phyloP scores from a whole-genome alignment of 1,139 yeast genomes.

The Diutina sp. region DNA sequence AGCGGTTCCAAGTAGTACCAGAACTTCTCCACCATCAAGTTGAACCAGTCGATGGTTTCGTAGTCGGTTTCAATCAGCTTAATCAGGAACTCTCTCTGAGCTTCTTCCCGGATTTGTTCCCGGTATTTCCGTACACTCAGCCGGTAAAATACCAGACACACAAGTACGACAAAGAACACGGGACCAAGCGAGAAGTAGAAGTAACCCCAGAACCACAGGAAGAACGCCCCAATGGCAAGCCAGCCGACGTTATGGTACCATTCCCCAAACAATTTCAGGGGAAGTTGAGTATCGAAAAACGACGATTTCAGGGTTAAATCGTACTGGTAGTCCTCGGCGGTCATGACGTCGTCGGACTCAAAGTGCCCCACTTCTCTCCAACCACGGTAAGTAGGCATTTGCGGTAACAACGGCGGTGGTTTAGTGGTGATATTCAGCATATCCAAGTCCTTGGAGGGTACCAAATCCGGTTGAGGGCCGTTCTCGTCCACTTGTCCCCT shows the following conservation, averaged over 20 bases:
- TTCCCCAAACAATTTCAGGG: constrained; percentile 71
- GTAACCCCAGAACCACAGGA: constrained; percentile 74
- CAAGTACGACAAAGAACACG: constrained; percentile 54
- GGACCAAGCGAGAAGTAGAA: constrained; percentile 71
- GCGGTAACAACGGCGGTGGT: constrained; percentile 39
- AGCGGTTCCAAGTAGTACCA: constrained; percentile 90
- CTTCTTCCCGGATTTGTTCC: constrained; percentile 56
- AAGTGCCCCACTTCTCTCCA: constrained; percentile 93
- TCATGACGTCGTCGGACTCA: constrained; percentile 54
- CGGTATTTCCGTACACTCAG: constrained; percentile 76
- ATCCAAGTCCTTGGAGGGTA: constrained; percentile 16
- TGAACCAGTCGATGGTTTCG: constrained; percentile 93
- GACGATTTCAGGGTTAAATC: constrained; percentile 61
- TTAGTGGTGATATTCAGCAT: constrained; percentile 19
- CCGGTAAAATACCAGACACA: constrained; percentile 59
- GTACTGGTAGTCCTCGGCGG: constrained; percentile 55
- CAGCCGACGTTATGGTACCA: constrained; percentile 87
- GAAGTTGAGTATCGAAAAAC: constrained; percentile 55
- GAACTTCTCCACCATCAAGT: constrained; percentile 74
- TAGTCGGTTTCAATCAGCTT: constrained; percentile 74
- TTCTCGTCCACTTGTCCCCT: background rate
- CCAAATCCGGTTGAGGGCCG: background rate
- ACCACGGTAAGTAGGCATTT: constrained; percentile 63
- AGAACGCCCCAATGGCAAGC: constrained; percentile 47
- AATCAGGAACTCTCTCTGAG: constrained; percentile 77